Base-by-base conservation (phyloP, 495 filamentous ascomycete genomes). In the Cercophora newfieldiana region DNA sequence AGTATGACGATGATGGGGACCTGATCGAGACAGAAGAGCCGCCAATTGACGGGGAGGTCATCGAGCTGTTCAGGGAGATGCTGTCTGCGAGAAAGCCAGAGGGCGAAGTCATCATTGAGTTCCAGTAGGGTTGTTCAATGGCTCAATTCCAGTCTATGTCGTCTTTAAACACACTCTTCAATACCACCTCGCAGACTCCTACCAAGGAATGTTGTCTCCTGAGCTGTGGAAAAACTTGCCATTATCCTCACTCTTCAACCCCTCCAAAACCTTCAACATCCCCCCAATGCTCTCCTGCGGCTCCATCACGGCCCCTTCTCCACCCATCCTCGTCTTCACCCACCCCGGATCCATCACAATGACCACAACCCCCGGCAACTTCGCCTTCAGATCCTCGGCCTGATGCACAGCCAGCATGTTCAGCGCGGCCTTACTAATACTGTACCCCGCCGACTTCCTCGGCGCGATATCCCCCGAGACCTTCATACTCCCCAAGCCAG, bases 261-360 rank as follows among this genome's bases (percentile, higher is more conserved):
- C 68, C 12, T 70, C 65, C 59, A 78, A 14, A 10, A 72, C 67
- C 31, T 65, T 60, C 54, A 79, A 58, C 58, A 76, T 73, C 0
- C 75, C 73, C 4, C 75, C 75, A 1, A 83, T 72, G 10, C 82
- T 81, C 60, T 82, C 78, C n/a, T 77, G 68, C 55, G 81, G 69
- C n/a, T 78, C 73, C 2, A 82, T 77, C 2, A 80, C 69, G 0
- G 86, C 87, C 59, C 72, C 75, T 16, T 63, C 61, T 0, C 86
- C 86, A 10, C 87, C 86, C 85, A 89, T 85, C 72, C 86, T 83
- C 8, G 87, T 90, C 64, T 81, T 75, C 49, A 89, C 86, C 87
- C 87, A 89, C 2, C 87, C 87, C 6, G 87, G 87, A 72, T 86
- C 81, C 69, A 88, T 77, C 4, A 79, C 77, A 24, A 85, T 78